Conservation (phyloP, 129 eudicot species). For the Sambucus nigra region DNA sequence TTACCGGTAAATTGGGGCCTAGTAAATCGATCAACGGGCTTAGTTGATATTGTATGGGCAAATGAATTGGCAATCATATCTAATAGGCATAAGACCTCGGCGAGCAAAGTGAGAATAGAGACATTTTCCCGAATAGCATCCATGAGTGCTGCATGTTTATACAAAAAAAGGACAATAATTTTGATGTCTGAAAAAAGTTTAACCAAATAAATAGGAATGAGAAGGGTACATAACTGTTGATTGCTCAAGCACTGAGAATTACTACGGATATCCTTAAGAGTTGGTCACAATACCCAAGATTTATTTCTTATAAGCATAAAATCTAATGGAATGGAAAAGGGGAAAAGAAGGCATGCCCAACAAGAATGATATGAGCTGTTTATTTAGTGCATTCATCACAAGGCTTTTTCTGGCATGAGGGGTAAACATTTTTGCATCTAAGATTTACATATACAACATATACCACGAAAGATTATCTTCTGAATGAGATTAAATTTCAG, state of each 20-base stretch:
- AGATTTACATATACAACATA: too few relatives aligned
- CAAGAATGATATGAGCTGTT: too few relatives aligned
- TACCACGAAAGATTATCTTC: too few relatives aligned
- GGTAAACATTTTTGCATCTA: too few relatives aligned
- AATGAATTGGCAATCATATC: conserved; percentile 98
- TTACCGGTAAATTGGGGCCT: conserved; percentile 88
- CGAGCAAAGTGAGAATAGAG: conserved; percentile 78
- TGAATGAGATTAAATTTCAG: too few relatives aligned
- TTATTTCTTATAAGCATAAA: too few relatives aligned
- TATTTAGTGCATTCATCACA: neutral
- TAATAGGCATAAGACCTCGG: conserved; percentile 90
- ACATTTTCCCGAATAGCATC: conserved; percentile 90
- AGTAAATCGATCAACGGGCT: conserved; percentile 82
- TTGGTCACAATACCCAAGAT: neutral
- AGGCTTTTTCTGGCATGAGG: neutral
- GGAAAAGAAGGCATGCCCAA: too few relatives aligned
- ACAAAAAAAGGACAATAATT: conserved; percentile 7
- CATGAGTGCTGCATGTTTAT: conserved; percentile 57
- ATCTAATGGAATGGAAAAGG: too few relatives aligned
- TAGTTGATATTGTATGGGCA: conserved; percentile 89
- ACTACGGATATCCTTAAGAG: neutral
- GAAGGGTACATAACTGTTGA: conserved; percentile 3
- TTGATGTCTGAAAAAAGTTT: neutral
- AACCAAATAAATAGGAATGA: conserved; percentile 8
- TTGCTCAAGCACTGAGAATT: conserved; percentile 13